A percentile compares a stretch with the other conserved stretches of the same genome.
These are phyloP conservation scores for Chlorophyllum brunneum DNA, from an alignment of 768 basidiomycete genomes.

Conservation along the genomic window DNA sequence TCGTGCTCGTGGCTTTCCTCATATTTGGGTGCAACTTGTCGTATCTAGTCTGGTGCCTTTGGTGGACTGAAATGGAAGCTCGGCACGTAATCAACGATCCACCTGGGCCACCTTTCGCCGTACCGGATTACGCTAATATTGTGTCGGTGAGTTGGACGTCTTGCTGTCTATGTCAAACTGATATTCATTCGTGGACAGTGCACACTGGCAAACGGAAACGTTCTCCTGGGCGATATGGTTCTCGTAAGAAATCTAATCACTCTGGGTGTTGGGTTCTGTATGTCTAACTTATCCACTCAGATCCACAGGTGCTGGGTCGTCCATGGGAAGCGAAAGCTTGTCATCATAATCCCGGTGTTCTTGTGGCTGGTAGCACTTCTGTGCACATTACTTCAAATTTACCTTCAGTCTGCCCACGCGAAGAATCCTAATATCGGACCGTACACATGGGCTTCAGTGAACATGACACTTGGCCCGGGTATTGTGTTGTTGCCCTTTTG, in stretches of 20 bases:
- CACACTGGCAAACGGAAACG: not conserved
- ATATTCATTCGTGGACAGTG: not conserved
- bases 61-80: no score
- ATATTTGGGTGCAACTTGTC: no score
- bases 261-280: no score
- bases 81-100: no score
- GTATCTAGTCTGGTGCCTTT: no score
- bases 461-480: not conserved
- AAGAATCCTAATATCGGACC: not conserved
- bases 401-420: not conserved
- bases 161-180: not conserved
- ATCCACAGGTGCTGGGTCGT: not conserved
- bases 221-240: not conserved
- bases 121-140: not conserved
- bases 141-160: not conserved
- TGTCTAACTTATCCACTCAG: not conserved
- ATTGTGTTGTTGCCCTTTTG: constrained; percentile 1
- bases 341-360: not conserved
- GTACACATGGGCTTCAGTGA: not conserved
- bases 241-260: not conserved
- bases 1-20: no score
- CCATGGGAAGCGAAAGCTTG: not conserved
- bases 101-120: no score
- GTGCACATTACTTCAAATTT: not conserved
- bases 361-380: not conserved